Evolutionary conservation across 164 flowering plant species (phyloP), one percentile per base, ranked within the genome.

Genomic region (Nymphaea thermarum): DNA sequence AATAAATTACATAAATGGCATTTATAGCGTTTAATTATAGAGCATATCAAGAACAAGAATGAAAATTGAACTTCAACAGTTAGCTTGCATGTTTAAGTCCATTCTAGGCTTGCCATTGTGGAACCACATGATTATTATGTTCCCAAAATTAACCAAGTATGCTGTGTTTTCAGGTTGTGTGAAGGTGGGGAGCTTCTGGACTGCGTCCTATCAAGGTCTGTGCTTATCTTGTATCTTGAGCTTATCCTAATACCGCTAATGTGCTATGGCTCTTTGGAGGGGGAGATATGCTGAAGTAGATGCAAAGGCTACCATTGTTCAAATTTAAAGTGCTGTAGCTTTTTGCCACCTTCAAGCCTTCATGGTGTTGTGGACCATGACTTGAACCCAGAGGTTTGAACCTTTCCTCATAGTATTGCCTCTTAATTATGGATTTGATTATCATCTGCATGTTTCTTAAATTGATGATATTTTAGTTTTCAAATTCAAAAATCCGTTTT

Each of bases 341-440:
- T 91, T 79, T 73, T 91, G 88, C 71, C 97, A 89, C 82, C 86
- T 89, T 68, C 97, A 91, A 77, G n/a, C n/a, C n/a, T n/a, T n/a
- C n/a, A n/a, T n/a, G 97, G 97, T 70, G 95, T 91, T 70, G 93
- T 89, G 41, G 95, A 91, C 68, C 90, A 95, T 59, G 97, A 91
- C 81, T 73, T 91, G 16, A 89, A 91, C 74, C 95, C 97, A 15
- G 97, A 91, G 97, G 97, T 89, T 69, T n/a, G n/a, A n/a, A n/a
- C n/a, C n/a, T n/a, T n/a, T n/a, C n/a, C n/a, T n/a, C n/a, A n/a
- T n/a, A n/a, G n/a, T n/a, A n/a, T n/a, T n/a, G n/a, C n/a, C n/a
- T n/a, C n/a, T n/a, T n/a, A n/a, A n/a, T n/a, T n/a, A n/a, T n/a
- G n/a, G n/a, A n/a, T n/a, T n/a, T n/a, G n/a, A n/a, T n/a, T n/a